Conservation (phyloP, 2,329 filamentous ascomycete species). For the Trichoderma koningiopsis region DNA sequence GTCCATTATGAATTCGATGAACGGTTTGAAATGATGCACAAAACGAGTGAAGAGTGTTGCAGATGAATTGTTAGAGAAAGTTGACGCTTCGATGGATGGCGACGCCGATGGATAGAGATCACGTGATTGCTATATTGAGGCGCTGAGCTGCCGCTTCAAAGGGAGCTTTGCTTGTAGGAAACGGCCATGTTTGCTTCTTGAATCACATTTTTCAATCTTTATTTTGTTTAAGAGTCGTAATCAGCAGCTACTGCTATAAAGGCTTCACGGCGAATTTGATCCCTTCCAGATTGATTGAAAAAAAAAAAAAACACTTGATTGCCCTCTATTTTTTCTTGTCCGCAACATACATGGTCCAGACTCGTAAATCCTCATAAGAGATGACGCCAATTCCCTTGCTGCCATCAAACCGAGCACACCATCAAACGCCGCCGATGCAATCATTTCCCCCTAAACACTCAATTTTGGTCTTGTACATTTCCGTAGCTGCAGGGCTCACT, state of each 20-base stretch:
- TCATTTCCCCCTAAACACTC: not conserved
- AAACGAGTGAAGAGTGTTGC: not conserved
- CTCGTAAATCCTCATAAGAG: constrained; percentile 32
- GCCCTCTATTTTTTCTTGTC: constrained; percentile 31
- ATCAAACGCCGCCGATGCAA: constrained; percentile 40
- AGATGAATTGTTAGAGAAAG: not conserved
- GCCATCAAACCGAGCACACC: constrained; percentile 32
- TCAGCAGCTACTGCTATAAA: not conserved
- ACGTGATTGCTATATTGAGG: constrained; percentile 4
- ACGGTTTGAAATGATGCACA: not conserved
- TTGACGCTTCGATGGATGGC: not conserved
- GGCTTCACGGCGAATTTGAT: not conserved
- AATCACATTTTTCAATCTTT: not conserved
- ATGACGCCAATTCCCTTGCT: constrained; percentile 36
- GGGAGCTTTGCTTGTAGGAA: not conserved
- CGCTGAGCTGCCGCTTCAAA: not conserved
- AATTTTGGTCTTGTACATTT: not conserved
- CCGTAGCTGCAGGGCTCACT: not conserved
- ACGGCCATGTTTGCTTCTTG: not conserved
- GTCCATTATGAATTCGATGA: constrained; percentile 35
- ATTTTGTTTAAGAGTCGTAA: not conserved
- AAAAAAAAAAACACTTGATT: constrained; percentile 24
- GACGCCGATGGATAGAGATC: not conserved
- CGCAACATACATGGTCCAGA: constrained; percentile 29
- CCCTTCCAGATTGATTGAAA: not conserved